phyloP scores from a whole-genome alignment of 2,329 filamentous ascomycete genomes.

The Fusarium gaditjirri region DNA sequence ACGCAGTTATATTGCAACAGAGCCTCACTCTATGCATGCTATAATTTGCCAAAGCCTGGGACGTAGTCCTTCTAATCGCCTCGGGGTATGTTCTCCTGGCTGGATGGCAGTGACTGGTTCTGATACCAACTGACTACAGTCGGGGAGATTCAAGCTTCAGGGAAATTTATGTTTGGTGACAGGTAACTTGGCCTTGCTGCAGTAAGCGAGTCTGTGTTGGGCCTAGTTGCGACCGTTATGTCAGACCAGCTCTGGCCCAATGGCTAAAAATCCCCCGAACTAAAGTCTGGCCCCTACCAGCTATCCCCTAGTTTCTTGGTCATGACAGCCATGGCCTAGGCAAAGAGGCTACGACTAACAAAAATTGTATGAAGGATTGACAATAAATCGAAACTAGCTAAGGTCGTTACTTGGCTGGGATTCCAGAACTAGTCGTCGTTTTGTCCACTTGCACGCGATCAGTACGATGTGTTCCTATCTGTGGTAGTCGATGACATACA shows the following conservation, averaged over 20 bases:
- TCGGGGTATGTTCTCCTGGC: slow-evolving; percentile 1
- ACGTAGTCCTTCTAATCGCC: neutral
- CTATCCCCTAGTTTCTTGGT: slow-evolving; percentile 18
- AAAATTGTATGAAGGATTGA: slow-evolving; percentile 11
- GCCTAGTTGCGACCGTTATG: slow-evolving; percentile 33
- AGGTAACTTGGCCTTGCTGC: slow-evolving; percentile 20
- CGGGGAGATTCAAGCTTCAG: slow-evolving; percentile 21
- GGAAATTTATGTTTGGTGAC: slow-evolving; percentile 13
- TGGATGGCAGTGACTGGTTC: neutral
- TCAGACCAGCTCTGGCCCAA: slow-evolving; percentile 24
- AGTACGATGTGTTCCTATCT: slow-evolving; percentile 1
- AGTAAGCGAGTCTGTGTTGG: slow-evolving; percentile 20
- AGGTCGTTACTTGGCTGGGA: neutral
- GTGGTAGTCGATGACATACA: neutral
- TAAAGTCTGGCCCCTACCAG: slow-evolving; percentile 30
- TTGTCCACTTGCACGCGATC: slow-evolving; percentile 9
- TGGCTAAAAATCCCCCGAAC: slow-evolving; percentile 44
- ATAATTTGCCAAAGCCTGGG: neutral
- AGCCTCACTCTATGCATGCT: neutral
- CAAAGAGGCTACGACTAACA: slow-evolving; percentile 17
- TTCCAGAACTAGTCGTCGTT: neutral
- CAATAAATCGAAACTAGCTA: slow-evolving; percentile 5
- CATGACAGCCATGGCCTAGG: slow-evolving; percentile 25
- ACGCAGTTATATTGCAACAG: neutral
- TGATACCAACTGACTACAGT: slow-evolving; percentile 14